phyloP scores from a whole-genome alignment of 2,329 filamentous ascomycete genomes.

The Colletotrichum falcatum region DNA sequence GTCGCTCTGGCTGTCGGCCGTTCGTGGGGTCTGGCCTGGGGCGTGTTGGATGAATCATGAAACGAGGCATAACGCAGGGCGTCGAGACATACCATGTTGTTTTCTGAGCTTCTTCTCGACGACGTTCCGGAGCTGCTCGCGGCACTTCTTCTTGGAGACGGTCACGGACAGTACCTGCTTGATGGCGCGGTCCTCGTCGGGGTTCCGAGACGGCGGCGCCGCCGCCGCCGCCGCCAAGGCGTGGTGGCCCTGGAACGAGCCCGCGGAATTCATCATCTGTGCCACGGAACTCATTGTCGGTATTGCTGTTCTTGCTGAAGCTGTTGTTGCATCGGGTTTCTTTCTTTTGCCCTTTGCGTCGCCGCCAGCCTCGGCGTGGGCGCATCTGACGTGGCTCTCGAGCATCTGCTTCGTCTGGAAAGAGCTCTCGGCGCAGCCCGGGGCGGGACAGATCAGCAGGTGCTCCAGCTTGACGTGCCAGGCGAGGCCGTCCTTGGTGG shows the following conservation, averaged over 20 bases:
- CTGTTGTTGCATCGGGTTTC: conserved; percentile 40
- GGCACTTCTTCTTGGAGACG: conserved; percentile 51
- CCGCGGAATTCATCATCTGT: neutral
- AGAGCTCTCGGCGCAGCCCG: conserved; percentile 52
- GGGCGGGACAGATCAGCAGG: conserved; percentile 55
- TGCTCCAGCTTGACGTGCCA: conserved; percentile 60
- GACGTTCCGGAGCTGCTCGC: conserved; percentile 50
- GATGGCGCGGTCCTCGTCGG: conserved; percentile 42
- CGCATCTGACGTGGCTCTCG: conserved; percentile 53
- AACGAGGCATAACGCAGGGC: too few relatives aligned
- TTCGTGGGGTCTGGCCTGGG: conserved; percentile 45
- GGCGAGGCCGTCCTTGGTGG: conserved; percentile 52
- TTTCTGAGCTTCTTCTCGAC: conserved; percentile 52
- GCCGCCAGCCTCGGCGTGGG: conserved; percentile 47
- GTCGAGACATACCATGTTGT: conserved; percentile 43
- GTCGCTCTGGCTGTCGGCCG: conserved; percentile 50
- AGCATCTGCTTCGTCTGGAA: conserved; percentile 52
- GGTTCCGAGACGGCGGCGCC: neutral
- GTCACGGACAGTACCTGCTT: conserved; percentile 46
- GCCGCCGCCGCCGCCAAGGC: neutral
- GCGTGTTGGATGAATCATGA: neutral
- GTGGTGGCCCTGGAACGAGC: conserved; percentile 1
- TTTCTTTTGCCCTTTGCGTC: conserved; percentile 14
- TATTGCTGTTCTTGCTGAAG: conserved; percentile 35
- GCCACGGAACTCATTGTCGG: conserved; percentile 31